phyloP scores from a whole-genome alignment of 352 stramenopile species.

The Phytophthora agathidicida region DNA sequence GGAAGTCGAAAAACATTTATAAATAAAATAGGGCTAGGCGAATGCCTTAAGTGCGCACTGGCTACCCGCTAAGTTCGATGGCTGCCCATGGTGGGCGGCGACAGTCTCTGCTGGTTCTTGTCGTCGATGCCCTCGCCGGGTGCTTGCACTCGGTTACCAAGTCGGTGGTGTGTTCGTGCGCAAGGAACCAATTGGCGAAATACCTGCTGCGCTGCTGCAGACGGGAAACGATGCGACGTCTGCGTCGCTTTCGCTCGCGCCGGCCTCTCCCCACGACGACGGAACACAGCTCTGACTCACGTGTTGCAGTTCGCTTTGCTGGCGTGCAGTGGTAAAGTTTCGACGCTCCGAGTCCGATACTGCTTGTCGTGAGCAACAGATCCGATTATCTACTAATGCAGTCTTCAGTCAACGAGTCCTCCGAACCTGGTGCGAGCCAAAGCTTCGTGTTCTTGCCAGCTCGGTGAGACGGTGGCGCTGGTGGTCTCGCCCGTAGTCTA shows the following conservation, averaged over 20 bases:
- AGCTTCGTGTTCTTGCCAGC: too few species aligned
- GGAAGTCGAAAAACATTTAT: too few species aligned
- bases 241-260: conserved; percentile 1
- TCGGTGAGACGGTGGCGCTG: conserved; percentile 20
- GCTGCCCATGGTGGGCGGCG: conserved; percentile 6
- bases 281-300: too few species aligned
- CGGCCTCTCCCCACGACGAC: neutral
- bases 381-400: conserved; percentile 12
- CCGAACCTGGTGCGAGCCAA: conserved; percentile 1
- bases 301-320: too few species aligned
- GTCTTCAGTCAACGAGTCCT: too few species aligned
- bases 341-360: too few species aligned
- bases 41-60: conserved; percentile 18
- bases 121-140: too few species aligned
- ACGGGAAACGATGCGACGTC: too few species aligned
- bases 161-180: neutral
- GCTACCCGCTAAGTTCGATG: conserved; percentile 23
- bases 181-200: neutral
- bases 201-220: neutral
- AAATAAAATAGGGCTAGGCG: neutral
- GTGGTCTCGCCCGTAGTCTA: neutral
- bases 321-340: neutral
- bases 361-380: neutral
- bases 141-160: neutral
- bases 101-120: neutral